These are phyloP conservation scores for Lactarius tabidus DNA, from an alignment of 768 basidiomycete species.

Conservation along the genomic window DNA sequence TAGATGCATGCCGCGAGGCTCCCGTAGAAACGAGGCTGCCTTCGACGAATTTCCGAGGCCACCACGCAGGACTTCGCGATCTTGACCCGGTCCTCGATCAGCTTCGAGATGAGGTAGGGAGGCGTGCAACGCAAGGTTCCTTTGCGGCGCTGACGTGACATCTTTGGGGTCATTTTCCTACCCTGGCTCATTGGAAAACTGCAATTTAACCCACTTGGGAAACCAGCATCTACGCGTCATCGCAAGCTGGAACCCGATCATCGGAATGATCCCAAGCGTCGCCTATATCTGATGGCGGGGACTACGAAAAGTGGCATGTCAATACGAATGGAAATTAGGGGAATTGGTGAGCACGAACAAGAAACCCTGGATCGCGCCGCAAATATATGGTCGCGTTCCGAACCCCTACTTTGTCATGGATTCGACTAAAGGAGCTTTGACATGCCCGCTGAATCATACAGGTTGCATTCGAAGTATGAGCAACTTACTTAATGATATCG, in stretches of 20 bases:
- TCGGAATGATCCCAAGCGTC: constrained; percentile 96
- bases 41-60: constrained; percentile 97
- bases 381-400: constrained; percentile 36
- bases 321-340: background rate
- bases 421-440: constrained; percentile 20
- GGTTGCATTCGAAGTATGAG: background rate
- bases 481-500: constrained; percentile 19
- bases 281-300: constrained; percentile 99
- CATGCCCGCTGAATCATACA: background rate
- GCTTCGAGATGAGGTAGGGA: constrained; percentile 95
- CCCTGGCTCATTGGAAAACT: constrained; percentile 98
- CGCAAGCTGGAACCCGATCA: constrained; percentile 89
- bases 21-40: constrained; percentile 98
- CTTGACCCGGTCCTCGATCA: constrained; percentile 98
- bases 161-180: constrained; percentile 94
- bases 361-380: constrained; percentile 87
- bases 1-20: constrained; percentile 96
- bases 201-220: constrained; percentile 94
- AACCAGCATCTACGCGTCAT: constrained; percentile 94
- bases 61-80: constrained; percentile 96
- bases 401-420: no score
- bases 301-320: constrained; percentile 65
- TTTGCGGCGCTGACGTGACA: constrained; percentile 32
- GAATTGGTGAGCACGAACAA: constrained; percentile 44
- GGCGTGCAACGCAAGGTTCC: constrained; percentile 48